Evolutionary conservation across 768 basidiomycete species (phyloP), one percentile per base, ranked within the genome.

Genomic region (Cytidiella melzeri): DNA sequence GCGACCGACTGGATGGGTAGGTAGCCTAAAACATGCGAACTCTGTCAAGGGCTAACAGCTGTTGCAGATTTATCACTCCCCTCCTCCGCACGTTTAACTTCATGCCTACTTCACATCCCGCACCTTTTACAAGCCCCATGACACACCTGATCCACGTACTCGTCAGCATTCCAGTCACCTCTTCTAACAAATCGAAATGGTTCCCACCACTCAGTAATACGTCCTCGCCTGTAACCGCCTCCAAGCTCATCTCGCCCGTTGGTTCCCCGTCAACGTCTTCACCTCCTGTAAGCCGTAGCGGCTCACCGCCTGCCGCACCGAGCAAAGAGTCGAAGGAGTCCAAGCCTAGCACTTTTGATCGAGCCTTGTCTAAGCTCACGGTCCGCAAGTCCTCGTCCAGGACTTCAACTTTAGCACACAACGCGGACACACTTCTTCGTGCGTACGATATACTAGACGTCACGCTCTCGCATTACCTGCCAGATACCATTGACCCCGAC

Each of bases 121-220:
- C 71, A 3, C 91, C 90, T 2, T 69, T 95, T 30, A 69, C 79
- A 0, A 67, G 84, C 0, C 91, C 93, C 0, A 67, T 96, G 27
- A 66, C 87, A 1, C 87, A 95, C 53, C 74, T 84, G 46, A 84
- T 95, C 36, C 89, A 96, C 61, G 71, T 80, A 9, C 75, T 96
- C 40, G 87, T 94, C 52, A 79, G 75, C 27, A 77, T 94, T 49
- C 93, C 93, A 38, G 71, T 89, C 47, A 67, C 72, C 28, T 64
- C 81, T 11, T 64, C 73, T 41, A 72, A 84, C 46, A 77, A 73
- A 44, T 55, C 70, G 26, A 61, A 76, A 37, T 91, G 90, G 89
- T 79, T 89, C 52, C 79, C 65, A 55, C 60, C 65, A 51, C 46
- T 64, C n/a, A 44, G 47, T 56, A 43, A 59, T 52, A 49, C 63